Evolutionary conservation across 2,329 filamentous ascomycete species (phyloP).

Genomic region (Trichoderma pleuroti): DNA sequence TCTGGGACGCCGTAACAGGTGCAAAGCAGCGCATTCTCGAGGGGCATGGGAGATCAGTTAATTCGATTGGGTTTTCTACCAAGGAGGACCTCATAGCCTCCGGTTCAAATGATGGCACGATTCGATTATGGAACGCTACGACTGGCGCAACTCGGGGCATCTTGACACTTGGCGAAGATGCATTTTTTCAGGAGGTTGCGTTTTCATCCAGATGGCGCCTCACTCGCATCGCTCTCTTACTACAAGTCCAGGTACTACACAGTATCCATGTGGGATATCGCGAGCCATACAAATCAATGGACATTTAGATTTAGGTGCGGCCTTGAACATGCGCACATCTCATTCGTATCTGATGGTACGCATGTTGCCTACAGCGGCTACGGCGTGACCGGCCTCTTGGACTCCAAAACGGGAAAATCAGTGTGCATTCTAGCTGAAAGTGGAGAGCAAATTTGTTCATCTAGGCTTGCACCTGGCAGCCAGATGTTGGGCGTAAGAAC

Average conservation of each 20-base stretch:
- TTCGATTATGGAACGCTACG: not conserved
- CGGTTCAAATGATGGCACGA: not conserved
- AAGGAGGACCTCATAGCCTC: not conserved
- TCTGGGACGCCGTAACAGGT: not conserved
- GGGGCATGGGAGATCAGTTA: rapidly evolving
- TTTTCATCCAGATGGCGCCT: not conserved
- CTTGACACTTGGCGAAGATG: not conserved
- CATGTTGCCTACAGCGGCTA: not conserved
- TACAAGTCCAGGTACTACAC: too few species aligned
- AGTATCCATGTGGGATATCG: not conserved
- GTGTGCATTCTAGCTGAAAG: not conserved
- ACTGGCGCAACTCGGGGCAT: not conserved
- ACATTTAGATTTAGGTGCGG: too few species aligned
- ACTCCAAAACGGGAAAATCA: not conserved
- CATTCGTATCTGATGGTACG: not conserved
- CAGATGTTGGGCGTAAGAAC: not conserved
- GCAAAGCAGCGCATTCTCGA: not conserved
- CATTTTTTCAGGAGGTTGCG: not conserved
- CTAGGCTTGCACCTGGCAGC: not conserved
- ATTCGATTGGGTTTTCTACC: not conserved
- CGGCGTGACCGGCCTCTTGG: not conserved
- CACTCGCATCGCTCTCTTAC: not conserved
- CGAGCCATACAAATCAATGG: not conserved
- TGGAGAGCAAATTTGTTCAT: not conserved
- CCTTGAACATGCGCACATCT: too few species aligned